Evolutionary conservation across 305 asterid species (phyloP).

Genomic region (Fraxinus nigra): DNA sequence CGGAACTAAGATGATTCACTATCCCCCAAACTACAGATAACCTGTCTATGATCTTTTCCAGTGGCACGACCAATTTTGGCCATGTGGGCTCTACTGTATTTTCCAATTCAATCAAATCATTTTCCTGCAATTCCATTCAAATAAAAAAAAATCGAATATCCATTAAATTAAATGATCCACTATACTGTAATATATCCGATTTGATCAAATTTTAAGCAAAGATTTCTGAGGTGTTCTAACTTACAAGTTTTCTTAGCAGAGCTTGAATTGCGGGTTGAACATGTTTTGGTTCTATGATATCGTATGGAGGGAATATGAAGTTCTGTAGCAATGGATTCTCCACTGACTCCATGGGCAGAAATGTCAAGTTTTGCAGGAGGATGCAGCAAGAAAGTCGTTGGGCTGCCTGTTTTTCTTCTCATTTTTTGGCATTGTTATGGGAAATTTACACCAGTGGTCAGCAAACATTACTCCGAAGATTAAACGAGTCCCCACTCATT

Average conservation of each 20-base stretch:
- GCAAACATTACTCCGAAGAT: not conserved
- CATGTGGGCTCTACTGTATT: constrained; percentile 62
- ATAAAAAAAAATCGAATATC: not conserved
- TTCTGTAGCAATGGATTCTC: constrained; percentile 55
- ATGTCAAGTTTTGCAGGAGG: not conserved
- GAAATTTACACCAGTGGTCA: not conserved
- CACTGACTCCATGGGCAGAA: constrained; percentile 7
- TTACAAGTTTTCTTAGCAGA: constrained; percentile 50
- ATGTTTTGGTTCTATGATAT: constrained; percentile 53
- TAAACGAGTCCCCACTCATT: not conserved
- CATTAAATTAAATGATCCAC: not conserved
- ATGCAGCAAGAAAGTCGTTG: not conserved
- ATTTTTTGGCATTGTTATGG: not conserved
- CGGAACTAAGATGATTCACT: constrained; percentile 65
- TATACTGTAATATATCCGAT: too few relatives aligned
- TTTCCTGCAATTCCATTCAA: constrained; percentile 38
- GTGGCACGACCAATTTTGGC: constrained; percentile 66
- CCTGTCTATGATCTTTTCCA: constrained; percentile 66
- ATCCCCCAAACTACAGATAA: constrained; percentile 70
- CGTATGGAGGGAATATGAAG: constrained; percentile 68
- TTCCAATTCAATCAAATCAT: constrained; percentile 60
- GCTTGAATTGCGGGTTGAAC: constrained; percentile 62
- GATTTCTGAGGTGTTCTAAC: constrained; percentile 12
- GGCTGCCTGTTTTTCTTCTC: not conserved
- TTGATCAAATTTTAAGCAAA: not conserved